Evolutionary conservation across 495 filamentous ascomycete genomes (phyloP).

Genomic region (Cercophora samala): DNA sequence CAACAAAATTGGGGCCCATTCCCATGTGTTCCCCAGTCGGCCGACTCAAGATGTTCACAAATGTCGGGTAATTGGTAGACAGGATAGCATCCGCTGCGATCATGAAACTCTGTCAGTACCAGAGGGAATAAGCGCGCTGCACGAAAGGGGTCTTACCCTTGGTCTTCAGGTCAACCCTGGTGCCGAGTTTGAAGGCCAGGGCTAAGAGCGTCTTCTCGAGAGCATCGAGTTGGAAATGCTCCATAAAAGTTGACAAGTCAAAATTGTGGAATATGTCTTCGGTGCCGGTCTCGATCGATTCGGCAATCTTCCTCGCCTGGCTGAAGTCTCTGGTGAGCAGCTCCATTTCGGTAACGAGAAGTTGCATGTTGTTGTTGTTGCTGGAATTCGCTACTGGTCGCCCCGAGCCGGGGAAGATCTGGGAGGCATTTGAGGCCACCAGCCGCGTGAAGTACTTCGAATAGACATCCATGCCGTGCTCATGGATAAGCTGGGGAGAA

Average conservation of each 20-base stretch:
- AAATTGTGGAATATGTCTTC: conserved; percentile 93
- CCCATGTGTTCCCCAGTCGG: conserved; percentile 60
- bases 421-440: conserved; percentile 75
- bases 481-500: conserved; percentile 70
- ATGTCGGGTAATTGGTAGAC: conserved; percentile 65
- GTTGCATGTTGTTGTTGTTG: conserved; percentile 62
- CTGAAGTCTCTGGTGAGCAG: conserved; percentile 76
- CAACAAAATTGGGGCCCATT: conserved; percentile 62
- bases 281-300: conserved; percentile 77
- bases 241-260: conserved; percentile 85
- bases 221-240: conserved; percentile 88
- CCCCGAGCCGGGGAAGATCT: conserved; percentile 75
- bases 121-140: neutral
- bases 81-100: conserved; percentile 75
- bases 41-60: conserved; percentile 67
- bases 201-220: conserved; percentile 84
- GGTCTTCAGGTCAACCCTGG: conserved; percentile 73
- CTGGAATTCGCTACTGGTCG: conserved; percentile 67
- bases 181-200: conserved; percentile 77
- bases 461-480: conserved; percentile 96
- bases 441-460: conserved; percentile 88
- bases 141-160: conserved; percentile 64
- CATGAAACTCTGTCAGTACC: conserved; percentile 33
- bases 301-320: conserved; percentile 85
- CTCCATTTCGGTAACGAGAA: conserved; percentile 79